phyloP scores from a whole-genome alignment of 495 filamentous ascomycete genomes.

The Cercophora newfieldiana region DNA sequence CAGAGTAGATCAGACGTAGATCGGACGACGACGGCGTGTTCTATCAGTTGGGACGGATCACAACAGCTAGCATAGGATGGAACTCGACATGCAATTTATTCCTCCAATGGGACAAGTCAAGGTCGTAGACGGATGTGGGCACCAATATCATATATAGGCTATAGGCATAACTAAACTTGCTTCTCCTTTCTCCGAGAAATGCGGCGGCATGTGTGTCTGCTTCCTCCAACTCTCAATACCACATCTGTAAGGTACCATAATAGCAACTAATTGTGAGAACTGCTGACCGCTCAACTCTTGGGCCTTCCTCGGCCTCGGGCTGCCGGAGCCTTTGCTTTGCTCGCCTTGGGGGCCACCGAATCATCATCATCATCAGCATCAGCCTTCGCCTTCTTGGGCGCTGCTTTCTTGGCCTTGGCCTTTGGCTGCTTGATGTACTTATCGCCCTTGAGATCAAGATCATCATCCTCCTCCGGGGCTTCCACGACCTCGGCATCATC shows the following conservation, averaged over 20 bases:
- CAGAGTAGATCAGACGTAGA: not conserved
- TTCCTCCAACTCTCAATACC: slow-evolving; percentile 17
- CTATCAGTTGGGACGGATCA: not conserved
- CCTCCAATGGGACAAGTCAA: too few species aligned
- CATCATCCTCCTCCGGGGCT: slow-evolving; percentile 65
- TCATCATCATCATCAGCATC: slow-evolving; percentile 25
- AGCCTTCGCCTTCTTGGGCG: slow-evolving; percentile 41
- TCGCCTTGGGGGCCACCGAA: slow-evolving; percentile 30
- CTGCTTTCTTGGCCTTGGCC: slow-evolving; percentile 57
- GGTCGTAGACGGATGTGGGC: too few species aligned
- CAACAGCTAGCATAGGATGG: not conserved
- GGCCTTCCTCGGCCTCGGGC: slow-evolving; percentile 27
- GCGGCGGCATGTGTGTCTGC: not conserved
- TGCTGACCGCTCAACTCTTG: slow-evolving; percentile 21
- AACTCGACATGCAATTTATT: not conserved
- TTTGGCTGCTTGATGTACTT: slow-evolving; percentile 95
- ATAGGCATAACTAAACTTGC: not conserved
- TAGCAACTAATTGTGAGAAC: too few species aligned
- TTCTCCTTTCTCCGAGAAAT: not conserved
- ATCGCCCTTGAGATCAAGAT: slow-evolving; percentile 85
- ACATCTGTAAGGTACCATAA: too few species aligned
- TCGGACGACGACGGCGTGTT: not conserved
- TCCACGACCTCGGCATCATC: slow-evolving; percentile 71
- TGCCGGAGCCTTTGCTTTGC: slow-evolving; percentile 19
- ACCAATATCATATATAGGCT: too few species aligned